A percentile compares a stretch with the other conserved stretches of the same genome.
phyloP scores from a whole-genome alignment of 2,329 filamentous ascomycete species.

The Coniochaeta hoffmannii region DNA sequence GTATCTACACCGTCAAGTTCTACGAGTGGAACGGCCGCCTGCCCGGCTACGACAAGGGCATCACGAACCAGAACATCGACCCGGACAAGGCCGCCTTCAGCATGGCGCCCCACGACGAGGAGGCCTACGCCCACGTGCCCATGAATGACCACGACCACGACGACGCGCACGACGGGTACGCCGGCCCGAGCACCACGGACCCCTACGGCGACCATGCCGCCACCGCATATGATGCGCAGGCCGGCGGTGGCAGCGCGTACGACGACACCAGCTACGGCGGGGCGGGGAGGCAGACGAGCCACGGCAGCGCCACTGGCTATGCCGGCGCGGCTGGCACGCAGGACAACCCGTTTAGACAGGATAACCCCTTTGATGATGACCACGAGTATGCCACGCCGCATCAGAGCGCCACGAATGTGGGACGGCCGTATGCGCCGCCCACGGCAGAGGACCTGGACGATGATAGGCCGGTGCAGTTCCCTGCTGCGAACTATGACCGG shows the following conservation, averaged over 20 bases:
- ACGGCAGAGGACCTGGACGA: conserved; percentile 37
- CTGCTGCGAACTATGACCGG: conserved; percentile 49
- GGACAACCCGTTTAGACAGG: conserved; percentile 20
- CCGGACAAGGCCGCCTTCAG: conserved; percentile 64
- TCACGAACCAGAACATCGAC: conserved; percentile 46
- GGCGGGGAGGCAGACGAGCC: conserved; percentile 20
- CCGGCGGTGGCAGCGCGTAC: conserved; percentile 2
- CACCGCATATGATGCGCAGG: not conserved
- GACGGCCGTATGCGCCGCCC: conserved; percentile 28
- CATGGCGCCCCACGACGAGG: conserved; percentile 59
- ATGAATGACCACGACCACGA: conserved; percentile 44
- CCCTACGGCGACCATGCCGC: not conserved
- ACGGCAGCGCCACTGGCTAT: conserved; percentile 1
- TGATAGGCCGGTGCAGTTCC: conserved; percentile 44
- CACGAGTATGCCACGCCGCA: conserved; percentile 38
- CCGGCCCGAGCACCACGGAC: not conserved
- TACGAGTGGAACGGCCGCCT: conserved; percentile 54
- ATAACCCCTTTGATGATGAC: conserved; percentile 41
- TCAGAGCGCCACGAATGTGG: conserved; percentile 20
- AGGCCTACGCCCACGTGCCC: conserved; percentile 56
- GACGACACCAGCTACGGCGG: conserved; percentile 28
- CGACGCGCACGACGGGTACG: conserved; percentile 13
- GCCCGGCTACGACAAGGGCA: conserved; percentile 49
- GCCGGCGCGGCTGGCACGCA: not conserved
- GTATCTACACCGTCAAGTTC: conserved; percentile 53